A percentile compares a stretch with the other conserved stretches of the same genome.
phyloP scores from a whole-genome alignment of 164 flowering plant genomes.

The Protea cynaroides region DNA sequence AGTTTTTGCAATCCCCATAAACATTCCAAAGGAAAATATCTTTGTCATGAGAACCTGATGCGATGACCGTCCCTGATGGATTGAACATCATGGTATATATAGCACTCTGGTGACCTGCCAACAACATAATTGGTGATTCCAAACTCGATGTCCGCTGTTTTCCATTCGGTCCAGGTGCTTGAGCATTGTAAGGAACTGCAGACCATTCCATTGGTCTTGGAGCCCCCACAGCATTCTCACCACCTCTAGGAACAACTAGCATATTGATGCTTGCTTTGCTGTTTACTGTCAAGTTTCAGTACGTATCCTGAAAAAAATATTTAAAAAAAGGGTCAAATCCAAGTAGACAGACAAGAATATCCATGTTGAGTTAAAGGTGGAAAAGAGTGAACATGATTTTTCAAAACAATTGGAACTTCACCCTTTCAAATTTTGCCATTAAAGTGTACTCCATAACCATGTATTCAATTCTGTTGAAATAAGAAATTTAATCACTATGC shows the following conservation, averaged over 20 bases:
- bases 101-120: slow-evolving; percentile 89
- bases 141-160: slow-evolving; percentile 78
- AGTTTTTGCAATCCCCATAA: slow-evolving; percentile 94
- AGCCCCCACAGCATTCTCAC: slow-evolving; percentile 61
- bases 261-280: slow-evolving; percentile 18
- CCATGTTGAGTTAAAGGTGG: too few relatives aligned
- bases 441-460: too few relatives aligned
- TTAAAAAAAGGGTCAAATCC: background rate
- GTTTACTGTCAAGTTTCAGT: too few relatives aligned
- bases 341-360: too few relatives aligned
- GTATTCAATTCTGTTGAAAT: too few relatives aligned
- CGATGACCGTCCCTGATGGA: slow-evolving; percentile 82
- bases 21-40: slow-evolving; percentile 95
- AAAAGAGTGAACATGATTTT: too few relatives aligned
- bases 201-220: slow-evolving; percentile 84
- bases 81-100: slow-evolving; percentile 93
- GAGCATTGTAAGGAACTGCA: slow-evolving; percentile 45
- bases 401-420: too few relatives aligned
- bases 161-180: slow-evolving; percentile 55
- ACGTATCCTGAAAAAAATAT: too few relatives aligned
- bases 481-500: too few relatives aligned
- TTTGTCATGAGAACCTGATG: slow-evolving; percentile 93
- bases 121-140: slow-evolving; percentile 90
- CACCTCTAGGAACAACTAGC: slow-evolving; percentile 41
- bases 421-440: too few relatives aligned